Percentiles rank a stretch among this genome's conserved stretches.
Conservation (phyloP, 768 basidiomycete species). For the Boletus barrowsii region DNA sequence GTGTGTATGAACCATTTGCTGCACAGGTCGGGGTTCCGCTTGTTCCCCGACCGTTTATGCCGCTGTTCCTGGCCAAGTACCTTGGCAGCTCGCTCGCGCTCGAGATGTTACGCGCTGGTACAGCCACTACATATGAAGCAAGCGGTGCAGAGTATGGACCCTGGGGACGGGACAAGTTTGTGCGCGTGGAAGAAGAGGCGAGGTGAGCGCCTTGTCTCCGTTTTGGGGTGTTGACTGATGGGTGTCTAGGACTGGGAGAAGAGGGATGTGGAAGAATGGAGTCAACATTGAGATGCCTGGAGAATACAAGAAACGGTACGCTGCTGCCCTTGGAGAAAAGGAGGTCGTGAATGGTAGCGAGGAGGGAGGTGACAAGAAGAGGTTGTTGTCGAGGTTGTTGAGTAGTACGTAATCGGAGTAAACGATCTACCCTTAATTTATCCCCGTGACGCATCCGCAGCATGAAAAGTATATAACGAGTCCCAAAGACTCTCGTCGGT, state of each 20-base stretch:
- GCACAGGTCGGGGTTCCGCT: slow-evolving; percentile 63
- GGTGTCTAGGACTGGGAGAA: slow-evolving; percentile 47
- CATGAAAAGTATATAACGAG: neutral
- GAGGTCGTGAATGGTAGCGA: neutral
- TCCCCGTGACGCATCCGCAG: neutral
- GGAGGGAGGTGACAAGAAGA: neutral
- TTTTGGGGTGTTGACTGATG: neutral
- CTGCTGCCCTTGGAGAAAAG: slow-evolving; percentile 17
- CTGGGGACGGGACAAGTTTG: slow-evolving; percentile 60
- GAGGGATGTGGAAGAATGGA: slow-evolving; percentile 75
- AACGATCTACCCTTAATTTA: neutral
- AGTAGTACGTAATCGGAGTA: neutral
- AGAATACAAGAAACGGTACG: slow-evolving; percentile 74
- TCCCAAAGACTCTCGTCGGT: neutral
- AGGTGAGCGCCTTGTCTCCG: slow-evolving; percentile 40
- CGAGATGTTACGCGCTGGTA: slow-evolving; percentile 80
- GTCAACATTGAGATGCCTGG: slow-evolving; percentile 61
- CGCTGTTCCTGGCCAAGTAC: slow-evolving; percentile 39
- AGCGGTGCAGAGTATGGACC: slow-evolving; percentile 78
- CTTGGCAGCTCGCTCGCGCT: slow-evolving; percentile 50
- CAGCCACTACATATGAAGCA: slow-evolving; percentile 73
- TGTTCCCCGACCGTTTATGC: slow-evolving; percentile 51
- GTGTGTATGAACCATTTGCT: neutral
- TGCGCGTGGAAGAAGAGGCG: slow-evolving; percentile 61
- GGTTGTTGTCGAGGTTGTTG: slow-evolving; percentile 10